phyloP scores from a whole-genome alignment of 148 eudicot genomes.

The Rhododendron henanense region DNA sequence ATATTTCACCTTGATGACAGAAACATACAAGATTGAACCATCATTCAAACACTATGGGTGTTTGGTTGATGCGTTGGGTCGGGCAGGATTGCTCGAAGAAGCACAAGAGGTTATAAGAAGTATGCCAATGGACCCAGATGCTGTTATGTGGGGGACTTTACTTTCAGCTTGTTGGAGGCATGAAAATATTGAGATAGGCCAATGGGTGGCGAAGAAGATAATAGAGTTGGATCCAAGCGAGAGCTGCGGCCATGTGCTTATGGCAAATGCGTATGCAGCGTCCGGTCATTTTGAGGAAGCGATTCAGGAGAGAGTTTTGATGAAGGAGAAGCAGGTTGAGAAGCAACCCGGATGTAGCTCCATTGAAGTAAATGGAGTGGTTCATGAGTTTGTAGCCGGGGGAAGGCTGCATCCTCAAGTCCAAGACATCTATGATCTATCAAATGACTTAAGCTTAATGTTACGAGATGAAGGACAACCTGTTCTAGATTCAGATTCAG shows the following conservation, averaged over 20 bases:
- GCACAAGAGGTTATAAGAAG: slow-evolving; percentile 32
- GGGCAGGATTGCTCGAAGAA: slow-evolving; percentile 42
- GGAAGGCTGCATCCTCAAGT: slow-evolving; percentile 33
- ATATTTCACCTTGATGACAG: slow-evolving; percentile 33
- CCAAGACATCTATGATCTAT: slow-evolving; percentile 20
- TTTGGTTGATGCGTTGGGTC: slow-evolving; percentile 42
- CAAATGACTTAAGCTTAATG: neutral
- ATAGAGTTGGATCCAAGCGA: slow-evolving; percentile 31
- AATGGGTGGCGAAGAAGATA: slow-evolving; percentile 28
- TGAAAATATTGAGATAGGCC: slow-evolving; percentile 39
- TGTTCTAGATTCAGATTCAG: neutral
- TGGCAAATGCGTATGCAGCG: slow-evolving; percentile 45
- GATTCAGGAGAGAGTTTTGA: slow-evolving; percentile 30
- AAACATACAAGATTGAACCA: slow-evolving; percentile 38
- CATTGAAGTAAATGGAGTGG: slow-evolving; percentile 39
- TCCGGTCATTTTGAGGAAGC: slow-evolving; percentile 43
- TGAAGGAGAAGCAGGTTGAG: slow-evolving; percentile 31
- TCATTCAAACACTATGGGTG: slow-evolving; percentile 52
- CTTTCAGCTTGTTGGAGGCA: slow-evolving; percentile 53
- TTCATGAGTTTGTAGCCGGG: slow-evolving; percentile 51
- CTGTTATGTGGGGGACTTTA: slow-evolving; percentile 43
- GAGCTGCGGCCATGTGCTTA: slow-evolving; percentile 35
- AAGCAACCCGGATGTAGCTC: slow-evolving; percentile 53
- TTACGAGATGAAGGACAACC: neutral
- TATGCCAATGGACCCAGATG: slow-evolving; percentile 45